These are phyloP conservation scores for Sisymbrium irio DNA, from an alignment of 345 rosid genomes.

Conservation along the genomic window DNA sequence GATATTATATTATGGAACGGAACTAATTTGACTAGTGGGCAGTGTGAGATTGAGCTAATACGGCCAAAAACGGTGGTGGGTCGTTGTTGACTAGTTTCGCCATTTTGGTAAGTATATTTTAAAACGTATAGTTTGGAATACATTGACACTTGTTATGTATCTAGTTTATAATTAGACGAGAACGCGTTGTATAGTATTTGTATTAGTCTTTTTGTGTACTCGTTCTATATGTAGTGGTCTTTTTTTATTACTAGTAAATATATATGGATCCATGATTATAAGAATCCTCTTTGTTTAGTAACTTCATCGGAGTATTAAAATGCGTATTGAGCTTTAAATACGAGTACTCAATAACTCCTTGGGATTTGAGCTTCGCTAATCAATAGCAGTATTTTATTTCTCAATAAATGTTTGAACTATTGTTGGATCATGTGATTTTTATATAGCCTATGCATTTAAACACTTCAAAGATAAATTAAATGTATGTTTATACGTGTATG, in stretches of 20 bases:
- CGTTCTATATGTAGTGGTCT: too few species aligned
- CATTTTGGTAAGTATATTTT: neutral
- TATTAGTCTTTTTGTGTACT: too few species aligned
- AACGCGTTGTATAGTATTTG: neutral
- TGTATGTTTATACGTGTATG: neutral
- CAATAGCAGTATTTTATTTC: neutral
- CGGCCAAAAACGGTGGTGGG: slow-evolving; percentile 30
- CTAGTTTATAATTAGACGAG: neutral
- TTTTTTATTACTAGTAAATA: too few species aligned
- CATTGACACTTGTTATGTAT: neutral
- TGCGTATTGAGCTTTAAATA: neutral
- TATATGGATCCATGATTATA: neutral
- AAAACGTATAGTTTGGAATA: neutral
- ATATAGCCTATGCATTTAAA: neutral
- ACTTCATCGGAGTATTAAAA: neutral
- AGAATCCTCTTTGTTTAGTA: neutral
- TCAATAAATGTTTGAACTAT: slow-evolving; percentile 6
- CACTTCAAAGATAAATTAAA: neutral
- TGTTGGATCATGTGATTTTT: slow-evolving; percentile 19
- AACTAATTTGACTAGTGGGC: slow-evolving; percentile 14
- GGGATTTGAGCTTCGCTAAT: slow-evolving; percentile 24
- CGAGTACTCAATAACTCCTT: neutral
- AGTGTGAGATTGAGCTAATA: slow-evolving; percentile 28
- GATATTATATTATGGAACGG: neutral
- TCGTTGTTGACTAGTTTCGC: slow-evolving; percentile 31